Evolutionary conservation across 345 rosid species (phyloP), one percentile per base, ranked within the genome.

Genomic region (Combretum micranthum): DNA sequence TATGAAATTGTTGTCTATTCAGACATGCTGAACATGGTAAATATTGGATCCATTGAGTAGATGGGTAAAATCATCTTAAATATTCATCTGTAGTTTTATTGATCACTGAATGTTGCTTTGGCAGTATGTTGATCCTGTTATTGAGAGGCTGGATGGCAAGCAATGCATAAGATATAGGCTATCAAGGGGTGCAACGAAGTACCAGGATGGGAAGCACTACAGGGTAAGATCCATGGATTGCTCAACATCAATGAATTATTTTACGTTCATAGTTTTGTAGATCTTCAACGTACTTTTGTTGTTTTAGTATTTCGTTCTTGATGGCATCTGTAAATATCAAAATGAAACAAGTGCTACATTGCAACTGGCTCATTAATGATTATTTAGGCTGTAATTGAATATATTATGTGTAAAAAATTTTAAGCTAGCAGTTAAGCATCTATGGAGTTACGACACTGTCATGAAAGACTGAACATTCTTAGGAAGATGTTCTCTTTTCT

Each of bases 1-100:
- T 90, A 82, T 54, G 97, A 94, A 81, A 81, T 94, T 71, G 77
- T 94, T 15, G 82, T 90, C 53, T 94, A 79, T 64, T 80, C 99
- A 44, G 99, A 94, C 64, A 84, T 85, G 70, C 77, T 78, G 72
- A 80, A 67, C 56, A 82, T 94, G 96, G 97, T 90, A 83, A 62
- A 62, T 23, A 23, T 37, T 18, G 60, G 14, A n/a, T 48, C 47
- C 4, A 8, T 65, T 44, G 2, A 62, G 25, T 20, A 54, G 13
- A 32, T 44, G 37, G 14, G 0, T 52, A 42, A 15, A 47, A 32
- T 60, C 37, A 50, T 4, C 26, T 7, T 15, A 16, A n/a, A 39
- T 39, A 32, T 13, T 20, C 39, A 14, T 52, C 47, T 12, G 12
- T 20, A 13, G 25, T 53, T 45, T 43, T 46, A n/a, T 21, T 52